Evolutionary conservation across 768 basidiomycete species (phyloP).

Genomic region (Boletus sensibilis): DNA sequence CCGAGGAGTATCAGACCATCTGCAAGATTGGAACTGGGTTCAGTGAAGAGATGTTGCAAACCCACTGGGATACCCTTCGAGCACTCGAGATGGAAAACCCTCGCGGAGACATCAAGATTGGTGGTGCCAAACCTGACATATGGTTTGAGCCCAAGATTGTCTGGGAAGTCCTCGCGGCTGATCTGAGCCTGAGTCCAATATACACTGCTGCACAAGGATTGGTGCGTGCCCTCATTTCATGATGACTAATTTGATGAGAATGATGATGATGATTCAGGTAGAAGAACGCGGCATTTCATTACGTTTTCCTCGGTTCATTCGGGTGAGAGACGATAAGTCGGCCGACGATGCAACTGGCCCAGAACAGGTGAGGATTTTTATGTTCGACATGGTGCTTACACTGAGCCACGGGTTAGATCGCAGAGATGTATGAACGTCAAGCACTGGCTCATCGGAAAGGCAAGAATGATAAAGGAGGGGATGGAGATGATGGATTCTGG

Average conservation of each 20-base stretch:
- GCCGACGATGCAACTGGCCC: conserved; percentile 91
- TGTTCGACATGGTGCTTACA: not conserved
- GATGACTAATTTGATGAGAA: conserved; percentile 1
- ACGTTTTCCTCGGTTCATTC: conserved; percentile 93
- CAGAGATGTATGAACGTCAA: conserved; percentile 93
- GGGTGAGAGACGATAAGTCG: conserved; percentile 88
- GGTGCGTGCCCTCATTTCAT: conserved; percentile 44
- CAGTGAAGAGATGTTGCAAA: conserved; percentile 83
- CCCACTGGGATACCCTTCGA: conserved; percentile 78
- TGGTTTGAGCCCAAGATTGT: conserved; percentile 98
- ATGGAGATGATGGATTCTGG: conserved; percentile 78
- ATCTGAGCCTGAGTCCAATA: conserved; percentile 93
- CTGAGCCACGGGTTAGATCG: conserved; percentile 51
- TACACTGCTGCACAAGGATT: conserved; percentile 93
- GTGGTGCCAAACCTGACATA: conserved; percentile 93
- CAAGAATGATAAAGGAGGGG: conserved; percentile 63
- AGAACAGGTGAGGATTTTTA: conserved; percentile 65
- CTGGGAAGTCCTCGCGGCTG: conserved; percentile 98
- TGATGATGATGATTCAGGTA: conserved; percentile 44
- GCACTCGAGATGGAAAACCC: conserved; percentile 69
- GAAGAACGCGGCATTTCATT: conserved; percentile 93
- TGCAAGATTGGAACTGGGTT: conserved; percentile 99
- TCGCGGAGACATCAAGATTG: conserved; percentile 82
- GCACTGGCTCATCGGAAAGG: conserved; percentile 74
- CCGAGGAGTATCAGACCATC: conserved; percentile 94